A percentile compares a stretch with the other conserved stretches of the same genome.
Evolutionary conservation across 495 filamentous ascomycete genomes (phyloP).

Genomic region (Amphirosellinia nigrospora): DNA sequence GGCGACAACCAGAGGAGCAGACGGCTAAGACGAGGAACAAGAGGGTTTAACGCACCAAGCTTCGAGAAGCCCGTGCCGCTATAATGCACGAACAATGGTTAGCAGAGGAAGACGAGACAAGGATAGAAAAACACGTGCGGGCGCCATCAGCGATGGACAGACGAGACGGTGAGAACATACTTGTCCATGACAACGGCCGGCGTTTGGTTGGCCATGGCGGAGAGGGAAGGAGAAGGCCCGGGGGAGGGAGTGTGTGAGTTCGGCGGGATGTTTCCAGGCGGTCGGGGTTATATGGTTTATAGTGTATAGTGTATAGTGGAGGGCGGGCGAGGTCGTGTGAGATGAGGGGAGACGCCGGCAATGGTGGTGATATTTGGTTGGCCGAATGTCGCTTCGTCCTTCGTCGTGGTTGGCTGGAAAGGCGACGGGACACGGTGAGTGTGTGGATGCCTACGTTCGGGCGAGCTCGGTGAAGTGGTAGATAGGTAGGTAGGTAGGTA

Average conservation of each 20-base stretch:
- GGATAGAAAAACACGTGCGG: constrained; percentile 12
- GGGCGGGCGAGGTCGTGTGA: constrained; percentile 20
- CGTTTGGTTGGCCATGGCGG: constrained; percentile 89
- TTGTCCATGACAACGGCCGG: constrained; percentile 99
- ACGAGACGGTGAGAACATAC: constrained; percentile 65
- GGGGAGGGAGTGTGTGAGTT: constrained; percentile 35
- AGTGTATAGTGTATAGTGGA: constrained; percentile 3
- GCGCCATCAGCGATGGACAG: constrained; percentile 19
- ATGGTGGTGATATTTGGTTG: constrained; percentile 32
- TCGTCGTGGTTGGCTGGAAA: constrained; percentile 19
- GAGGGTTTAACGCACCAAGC: constrained; percentile 69
- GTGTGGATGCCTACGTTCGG: neutral
- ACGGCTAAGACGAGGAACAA: neutral
- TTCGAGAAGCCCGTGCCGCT: constrained; percentile 99
- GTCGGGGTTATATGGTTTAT: too few relatives aligned
- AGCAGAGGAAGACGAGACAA: constrained; percentile 36
- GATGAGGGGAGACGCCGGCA: constrained; percentile 21
- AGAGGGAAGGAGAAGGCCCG: constrained; percentile 26
- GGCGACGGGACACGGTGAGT: constrained; percentile 9
- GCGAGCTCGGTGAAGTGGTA: neutral
- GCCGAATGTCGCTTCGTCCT: constrained; percentile 18
- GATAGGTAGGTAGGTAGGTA: neutral
- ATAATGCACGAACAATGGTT: constrained; percentile 28
- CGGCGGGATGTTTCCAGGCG: constrained; percentile 27
- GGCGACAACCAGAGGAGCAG: constrained; percentile 6